phyloP scores from a whole-genome alignment of 352 stramenopile genomes.

The Thalassiosira livingstoniorum region DNA sequence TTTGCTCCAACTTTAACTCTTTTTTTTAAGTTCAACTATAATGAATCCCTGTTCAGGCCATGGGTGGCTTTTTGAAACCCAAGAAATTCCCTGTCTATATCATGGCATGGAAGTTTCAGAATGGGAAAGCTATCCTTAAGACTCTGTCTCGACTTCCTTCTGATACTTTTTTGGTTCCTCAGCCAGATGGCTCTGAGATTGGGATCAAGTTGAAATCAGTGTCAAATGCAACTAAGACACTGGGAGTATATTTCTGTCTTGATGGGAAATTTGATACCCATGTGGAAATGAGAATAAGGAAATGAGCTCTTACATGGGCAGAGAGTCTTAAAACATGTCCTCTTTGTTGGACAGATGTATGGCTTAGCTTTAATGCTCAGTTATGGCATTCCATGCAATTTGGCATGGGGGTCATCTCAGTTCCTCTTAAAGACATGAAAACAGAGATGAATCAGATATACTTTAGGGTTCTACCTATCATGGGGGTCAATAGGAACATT shows the following conservation, averaged over 20 bases:
- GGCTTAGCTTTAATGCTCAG: too few relatives aligned
- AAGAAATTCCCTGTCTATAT: conserved; percentile 28
- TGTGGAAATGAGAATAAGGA: conserved; percentile 6
- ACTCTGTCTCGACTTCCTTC: neutral
- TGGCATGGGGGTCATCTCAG: too few relatives aligned
- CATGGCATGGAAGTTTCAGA: neutral
- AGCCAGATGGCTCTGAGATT: neutral
- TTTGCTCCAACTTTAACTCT: too few relatives aligned
- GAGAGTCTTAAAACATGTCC: neutral
- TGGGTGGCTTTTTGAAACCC: conserved; percentile 11
- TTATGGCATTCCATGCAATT: too few relatives aligned
- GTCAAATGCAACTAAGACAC: neutral
- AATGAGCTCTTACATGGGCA: conserved; percentile 1
- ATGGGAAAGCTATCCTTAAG: neutral
- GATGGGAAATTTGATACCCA: neutral
- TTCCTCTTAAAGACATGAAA: neutral
- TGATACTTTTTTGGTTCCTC: neutral
- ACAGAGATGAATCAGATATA: conserved; percentile 10
- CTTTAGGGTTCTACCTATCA: neutral
- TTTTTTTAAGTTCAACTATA: too few relatives aligned
- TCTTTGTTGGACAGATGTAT: too few relatives aligned
- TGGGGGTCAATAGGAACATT: conserved; percentile 32
- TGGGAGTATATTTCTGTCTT: neutral
- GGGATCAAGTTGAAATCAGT: neutral
- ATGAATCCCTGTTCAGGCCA: neutral